Base-by-base conservation (phyloP, 2,329 filamentous ascomycete genomes). In the Cordyceps farinosa region DNA sequence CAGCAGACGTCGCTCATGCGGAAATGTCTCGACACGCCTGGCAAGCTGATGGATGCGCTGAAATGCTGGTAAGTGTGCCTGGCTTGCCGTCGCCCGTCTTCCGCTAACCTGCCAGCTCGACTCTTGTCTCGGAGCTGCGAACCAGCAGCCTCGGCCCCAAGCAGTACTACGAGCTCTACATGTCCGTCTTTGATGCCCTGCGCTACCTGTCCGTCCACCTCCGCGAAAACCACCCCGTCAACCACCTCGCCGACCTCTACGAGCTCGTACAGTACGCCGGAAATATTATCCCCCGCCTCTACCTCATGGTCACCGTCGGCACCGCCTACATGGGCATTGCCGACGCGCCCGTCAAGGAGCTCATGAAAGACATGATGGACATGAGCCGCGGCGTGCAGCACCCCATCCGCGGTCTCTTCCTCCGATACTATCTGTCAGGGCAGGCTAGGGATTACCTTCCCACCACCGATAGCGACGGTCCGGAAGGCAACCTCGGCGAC, bases 331-430 rank as follows among this genome's bases (percentile, higher is more conserved):
- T 99, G 95, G 89, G 91, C 32, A 96, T 99, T 73, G 90, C 95
- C 72, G 95, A 98, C 83, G 95, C 96, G 64, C 95, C 95, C 0
- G 95, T 99, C 69, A 99, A 99, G 79, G 95, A 99, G 81, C 92
- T 99, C 66, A 99, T 99, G 95, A 99, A 99, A 79, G 95, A 99
- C 77, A 99, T 99, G 95, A 99, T 99, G 95, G 95, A 99, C 78
- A 99, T 99, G 95, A 98, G 92, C 78, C 87, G 95, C 67, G 95
- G 95, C 63, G 93, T 99, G 29, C 95, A 99, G 73, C 95, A 99
- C 77, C 95, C 95, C 17, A 93, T 97, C 66, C 91, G 95, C 64
- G 95, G 95, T 22, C 82, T 99, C 62, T 99, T 99, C 75, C 79
- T 99, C 71, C 88, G 95, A 73, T 99, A 99, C 78, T 99, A 97